Base-by-base conservation (phyloP, 495 filamentous ascomycete species). In the Viridothelium virens region DNA sequence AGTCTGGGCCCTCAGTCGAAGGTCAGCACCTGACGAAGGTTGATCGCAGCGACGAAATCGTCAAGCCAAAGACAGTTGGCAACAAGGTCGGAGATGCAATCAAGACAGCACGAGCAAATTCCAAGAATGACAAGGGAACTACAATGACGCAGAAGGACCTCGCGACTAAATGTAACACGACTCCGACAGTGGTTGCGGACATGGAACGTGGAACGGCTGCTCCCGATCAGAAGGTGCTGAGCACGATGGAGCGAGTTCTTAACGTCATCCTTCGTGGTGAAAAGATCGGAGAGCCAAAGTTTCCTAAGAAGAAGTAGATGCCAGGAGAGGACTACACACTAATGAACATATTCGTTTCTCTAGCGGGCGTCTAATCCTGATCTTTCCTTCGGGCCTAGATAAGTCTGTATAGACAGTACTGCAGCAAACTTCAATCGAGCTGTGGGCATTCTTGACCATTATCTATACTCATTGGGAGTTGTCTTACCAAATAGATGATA, bases 101-200 rank as follows among this genome's bases (percentile, higher is more conserved):
- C 84, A 83, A 79, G 79, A 72, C 83, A 80, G 76, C 89, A 79
- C 81, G 89, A 86, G 73, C 86, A 86, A 68, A 74, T 39, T 72
- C 76, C 56, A 78, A 78, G 70, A 78, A 79, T 67, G 74, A 78
- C 65, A 79, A 80, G 66, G 80, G 79, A 65, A 81, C 80, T 77
- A 92, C 94, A 80, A 90, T 97, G 89, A 94, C 92, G 41, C 94
- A 97, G 83, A 95, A 94, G 82, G 92, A 97, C 71, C 86, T 97
- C 50, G 95, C 92, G 62, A 93, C 87, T 69, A 93, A 92, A 83
- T 91, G 90, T 81, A 96, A 96, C 82, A 91, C 89, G 67, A 92
- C 91, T 56, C 83, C 83, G 46, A 84, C 84, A 68, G 80, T 92
- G 69, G 81, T 97, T 67, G 89, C 90, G 74, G 87, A 91, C 74